Base-by-base conservation (phyloP, 306 rosid species). In the Sophora flavescens region DNA sequence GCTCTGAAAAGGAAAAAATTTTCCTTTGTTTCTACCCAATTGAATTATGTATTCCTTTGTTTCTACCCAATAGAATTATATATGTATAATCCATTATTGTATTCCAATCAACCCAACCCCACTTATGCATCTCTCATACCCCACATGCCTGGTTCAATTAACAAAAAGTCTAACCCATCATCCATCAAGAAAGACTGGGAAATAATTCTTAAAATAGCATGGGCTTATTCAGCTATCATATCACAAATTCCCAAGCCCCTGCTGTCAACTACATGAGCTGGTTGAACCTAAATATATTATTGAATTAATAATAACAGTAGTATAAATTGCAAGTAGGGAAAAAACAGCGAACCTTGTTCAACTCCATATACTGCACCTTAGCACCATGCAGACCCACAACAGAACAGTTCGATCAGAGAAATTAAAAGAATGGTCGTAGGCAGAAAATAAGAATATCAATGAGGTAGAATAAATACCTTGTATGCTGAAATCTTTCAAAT, bases 401-500 rank as follows among this genome's bases (percentile, higher is more conserved):
- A 79, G 44, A 60, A n/a, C 36, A 13, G 47, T 42, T 16, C 60
- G 28, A 48, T 86, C 67, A 87, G 87, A 75, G 64, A 62, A 59
- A 75, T 26, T 58, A 62, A 52, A 50, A 63, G 41, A 56, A 68
- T 6, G 47, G 12, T 16, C n/a, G 74, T 51, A 36, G 64, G 65
- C 14, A 35, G 47, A 66, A 78, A 51, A 66, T 38, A 47, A 10
- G 66, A 61, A 66, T 13, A 64, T 22, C 70, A 65, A 33, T 32
- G 14, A 26, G 77, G 80, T 47, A 68, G 16, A 65, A 72, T 69
- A 66, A 33, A 53, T 80, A 95, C 99, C 91, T 92, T 89, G 99
- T 76, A 95, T 81, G 85, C 99, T 95, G 84, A 95, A 95, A 85
- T 95, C 99, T 91, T 95, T 95, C 88, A 95, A 88, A 80, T 95